Evolutionary conservation across 139 green algal genomes (phyloP).

Genomic region (Penium margaritaceum): DNA sequence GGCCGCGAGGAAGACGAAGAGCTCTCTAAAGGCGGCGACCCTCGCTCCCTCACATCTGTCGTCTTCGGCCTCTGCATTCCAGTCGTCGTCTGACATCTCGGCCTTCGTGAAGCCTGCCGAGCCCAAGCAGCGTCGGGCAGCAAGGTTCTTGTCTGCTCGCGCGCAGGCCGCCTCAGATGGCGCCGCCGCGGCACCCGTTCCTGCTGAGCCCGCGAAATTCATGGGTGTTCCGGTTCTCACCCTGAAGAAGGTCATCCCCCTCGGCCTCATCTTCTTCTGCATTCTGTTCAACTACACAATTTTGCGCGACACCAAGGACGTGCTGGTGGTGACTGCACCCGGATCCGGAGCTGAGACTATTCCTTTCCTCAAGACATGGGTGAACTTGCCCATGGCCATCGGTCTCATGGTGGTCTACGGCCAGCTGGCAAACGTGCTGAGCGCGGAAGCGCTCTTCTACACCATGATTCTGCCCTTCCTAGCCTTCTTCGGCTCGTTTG

Average conservation of each 20-base stretch:
- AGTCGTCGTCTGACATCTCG: too few relatives aligned
- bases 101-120: too few relatives aligned
- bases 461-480: conserved; percentile 98
- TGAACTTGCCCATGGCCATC: conserved; percentile 56
- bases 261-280: conserved; percentile 95
- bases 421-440: conserved; percentile 85
- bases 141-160: too few relatives aligned
- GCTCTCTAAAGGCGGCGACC: too few relatives aligned
- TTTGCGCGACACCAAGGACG: conserved; percentile 91
- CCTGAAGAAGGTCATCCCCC: conserved; percentile 73
- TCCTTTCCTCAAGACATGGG: conserved; percentile 74
- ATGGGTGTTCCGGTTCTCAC: conserved; percentile 14
- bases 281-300: conserved; percentile 99
- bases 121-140: too few relatives aligned
- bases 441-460: conserved; percentile 87
- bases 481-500: conserved; percentile 90
- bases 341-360: conserved; percentile 88
- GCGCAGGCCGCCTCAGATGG: too few relatives aligned
- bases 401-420: conserved; percentile 86
- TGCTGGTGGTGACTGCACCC: conserved; percentile 95
- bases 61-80: too few relatives aligned
- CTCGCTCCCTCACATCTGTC: too few relatives aligned
- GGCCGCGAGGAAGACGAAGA: too few relatives aligned
- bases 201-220: conserved; percentile 9
- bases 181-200: too few relatives aligned